Percentiles rank a stretch among this genome's conserved stretches.
Evolutionary conservation across 208 protist species (phyloP).

Genomic region (Pavlovales sp.): DNA sequence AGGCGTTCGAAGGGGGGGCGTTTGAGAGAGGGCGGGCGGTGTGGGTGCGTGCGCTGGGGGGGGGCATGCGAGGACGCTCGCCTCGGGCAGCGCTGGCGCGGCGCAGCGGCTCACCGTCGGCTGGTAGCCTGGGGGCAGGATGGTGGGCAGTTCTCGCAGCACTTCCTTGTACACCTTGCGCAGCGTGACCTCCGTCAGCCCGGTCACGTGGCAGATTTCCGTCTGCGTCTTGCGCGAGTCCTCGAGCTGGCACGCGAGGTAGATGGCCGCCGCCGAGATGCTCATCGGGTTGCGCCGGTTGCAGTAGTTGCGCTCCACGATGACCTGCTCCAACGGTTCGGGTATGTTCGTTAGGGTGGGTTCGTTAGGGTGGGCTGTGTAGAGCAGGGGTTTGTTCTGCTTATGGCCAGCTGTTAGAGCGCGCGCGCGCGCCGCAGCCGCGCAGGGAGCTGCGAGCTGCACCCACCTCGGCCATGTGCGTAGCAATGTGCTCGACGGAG

Average conservation of each 20-base stretch:
- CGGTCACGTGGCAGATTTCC: constrained; percentile 1
- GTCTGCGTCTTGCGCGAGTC: constrained; percentile 27
- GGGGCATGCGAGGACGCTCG: too few species aligned
- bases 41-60: too few species aligned
- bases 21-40: too few species aligned
- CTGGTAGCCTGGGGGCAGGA: constrained; percentile 4
- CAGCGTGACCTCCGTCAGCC: constrained; percentile 31
- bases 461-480: not conserved
- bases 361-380: too few species aligned
- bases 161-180: constrained; percentile 41
- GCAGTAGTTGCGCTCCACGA: constrained; percentile 1
- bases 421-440: too few species aligned
- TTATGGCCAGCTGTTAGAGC: too few species aligned
- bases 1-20: too few species aligned
- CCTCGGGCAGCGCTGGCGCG: too few species aligned
- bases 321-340: not conserved
- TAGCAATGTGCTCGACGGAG: not conserved
- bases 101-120: not conserved
- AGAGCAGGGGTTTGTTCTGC: too few species aligned
- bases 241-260: constrained; percentile 28
- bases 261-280: constrained; percentile 16
- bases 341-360: too few species aligned
- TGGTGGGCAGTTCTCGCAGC: not conserved
- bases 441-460: too few species aligned
- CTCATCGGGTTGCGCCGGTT: constrained; percentile 19